Percentiles rank a stretch among this genome's conserved stretches.
Conservation (phyloP, 306 rosid species). For the Luffa acutangula region DNA sequence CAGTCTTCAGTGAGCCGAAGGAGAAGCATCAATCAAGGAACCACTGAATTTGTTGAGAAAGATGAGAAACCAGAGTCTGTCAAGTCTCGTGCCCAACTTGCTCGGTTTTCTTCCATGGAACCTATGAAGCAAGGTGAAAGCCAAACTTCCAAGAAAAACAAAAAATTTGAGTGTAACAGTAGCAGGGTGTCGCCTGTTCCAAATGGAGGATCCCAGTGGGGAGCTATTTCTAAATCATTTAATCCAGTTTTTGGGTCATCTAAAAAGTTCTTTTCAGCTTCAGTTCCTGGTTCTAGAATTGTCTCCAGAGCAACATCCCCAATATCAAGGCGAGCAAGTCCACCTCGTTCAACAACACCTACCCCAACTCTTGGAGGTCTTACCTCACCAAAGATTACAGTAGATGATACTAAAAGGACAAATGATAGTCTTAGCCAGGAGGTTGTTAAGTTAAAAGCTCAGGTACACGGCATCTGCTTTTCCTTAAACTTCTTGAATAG, state of each 20-base stretch:
- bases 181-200: slow-evolving; percentile 95
- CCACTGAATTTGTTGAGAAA: slow-evolving; percentile 62
- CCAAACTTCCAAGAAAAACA: slow-evolving; percentile 82
- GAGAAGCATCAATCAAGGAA: slow-evolving; percentile 74
- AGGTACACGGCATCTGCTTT: slow-evolving; percentile 30
- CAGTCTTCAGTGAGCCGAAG: slow-evolving; percentile 83
- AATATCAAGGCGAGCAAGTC: slow-evolving; percentile 93
- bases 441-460: slow-evolving; percentile 79
- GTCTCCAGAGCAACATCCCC: slow-evolving; percentile 98
- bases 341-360: slow-evolving; percentile 98
- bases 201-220: slow-evolving; percentile 95
- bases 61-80: slow-evolving; percentile 65
- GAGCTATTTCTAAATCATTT: slow-evolving; percentile 83
- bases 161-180: slow-evolving; percentile 87
- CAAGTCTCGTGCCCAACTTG: slow-evolving; percentile 69
- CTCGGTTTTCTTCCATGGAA: slow-evolving; percentile 72
- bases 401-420: slow-evolving; percentile 85
- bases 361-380: slow-evolving; percentile 99
- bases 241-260: slow-evolving; percentile 99
- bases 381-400: slow-evolving; percentile 78
- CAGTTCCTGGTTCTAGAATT: slow-evolving; percentile 99
- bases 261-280: slow-evolving; percentile 95
- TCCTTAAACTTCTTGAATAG: not conserved
- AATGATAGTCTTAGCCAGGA: slow-evolving; percentile 91
- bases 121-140: slow-evolving; percentile 78